These are phyloP conservation scores for Cyclaneusma minus DNA, from an alignment of 2,329 filamentous ascomycete species.

Conservation along the genomic window DNA sequence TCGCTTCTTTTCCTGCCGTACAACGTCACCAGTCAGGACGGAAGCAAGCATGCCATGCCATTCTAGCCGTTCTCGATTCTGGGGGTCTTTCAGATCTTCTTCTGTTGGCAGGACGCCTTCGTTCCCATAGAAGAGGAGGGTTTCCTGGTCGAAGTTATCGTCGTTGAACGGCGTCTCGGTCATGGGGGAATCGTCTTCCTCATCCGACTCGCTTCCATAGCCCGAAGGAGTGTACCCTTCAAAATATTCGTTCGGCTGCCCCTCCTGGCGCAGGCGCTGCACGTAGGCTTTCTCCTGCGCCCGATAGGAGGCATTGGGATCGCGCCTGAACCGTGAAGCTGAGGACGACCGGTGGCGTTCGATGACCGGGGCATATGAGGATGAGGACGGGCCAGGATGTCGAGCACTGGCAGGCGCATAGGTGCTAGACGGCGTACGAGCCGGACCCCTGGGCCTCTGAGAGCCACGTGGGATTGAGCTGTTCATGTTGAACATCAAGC, in stretches of 20 bases:
- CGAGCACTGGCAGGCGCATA: conserved; percentile 47
- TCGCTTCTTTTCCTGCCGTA: conserved; percentile 94
- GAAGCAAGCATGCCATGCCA: conserved; percentile 98
- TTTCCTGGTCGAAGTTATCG: conserved; percentile 80
- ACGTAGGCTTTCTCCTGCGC: conserved; percentile 93
- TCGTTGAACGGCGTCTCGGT: conserved; percentile 70
- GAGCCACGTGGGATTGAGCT: conserved; percentile 34
- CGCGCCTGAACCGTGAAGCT: conserved; percentile 36
- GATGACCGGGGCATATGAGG: conserved; percentile 27
- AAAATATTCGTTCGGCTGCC: conserved; percentile 29
- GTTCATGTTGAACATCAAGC: conserved; percentile 9
- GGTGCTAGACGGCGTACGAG: conserved; percentile 62
- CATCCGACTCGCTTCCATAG: conserved; percentile 60
- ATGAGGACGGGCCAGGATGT: conserved; percentile 28
- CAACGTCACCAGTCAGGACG: conserved; percentile 89
- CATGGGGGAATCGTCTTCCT: conserved; percentile 79
- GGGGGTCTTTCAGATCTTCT: conserved; percentile 78
- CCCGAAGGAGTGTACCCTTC: conserved; percentile 54
- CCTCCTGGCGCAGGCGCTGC: conserved; percentile 75
- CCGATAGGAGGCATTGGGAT: conserved; percentile 58
- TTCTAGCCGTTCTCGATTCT: conserved; percentile 79
- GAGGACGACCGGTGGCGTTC: conserved; percentile 40
- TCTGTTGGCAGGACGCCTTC: conserved; percentile 77
- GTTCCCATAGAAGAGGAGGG: conserved; percentile 81
- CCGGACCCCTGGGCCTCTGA: conserved; percentile 52